phyloP scores from a whole-genome alignment of 352 stramenopile genomes.

The Globisporangium takayamanum region DNA sequence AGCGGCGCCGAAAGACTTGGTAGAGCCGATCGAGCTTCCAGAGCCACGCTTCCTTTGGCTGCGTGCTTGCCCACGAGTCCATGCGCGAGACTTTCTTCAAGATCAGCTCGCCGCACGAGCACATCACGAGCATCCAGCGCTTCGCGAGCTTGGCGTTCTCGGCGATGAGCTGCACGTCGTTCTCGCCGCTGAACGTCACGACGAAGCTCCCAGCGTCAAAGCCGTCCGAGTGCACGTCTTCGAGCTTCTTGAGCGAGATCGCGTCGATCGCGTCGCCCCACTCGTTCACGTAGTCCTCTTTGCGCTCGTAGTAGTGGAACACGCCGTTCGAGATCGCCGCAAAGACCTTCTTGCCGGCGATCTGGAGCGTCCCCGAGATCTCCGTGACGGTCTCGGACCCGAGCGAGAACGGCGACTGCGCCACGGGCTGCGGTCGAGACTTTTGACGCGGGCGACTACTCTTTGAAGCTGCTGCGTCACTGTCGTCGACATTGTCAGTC shows the following conservation, averaged over 20 bases:
- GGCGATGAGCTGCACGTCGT: conserved; percentile 64
- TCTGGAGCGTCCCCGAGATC: conserved; percentile 31
- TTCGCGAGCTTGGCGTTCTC: conserved; percentile 66
- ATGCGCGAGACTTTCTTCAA: conserved; percentile 59
- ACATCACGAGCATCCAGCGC: conserved; percentile 87
- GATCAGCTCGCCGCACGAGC: conserved; percentile 72
- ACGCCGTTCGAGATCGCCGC: conserved; percentile 77
- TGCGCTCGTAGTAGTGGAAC: conserved; percentile 82
- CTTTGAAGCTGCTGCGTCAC: not conserved
- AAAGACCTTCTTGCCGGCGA: conserved; percentile 56
- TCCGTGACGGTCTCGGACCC: conserved; percentile 15
- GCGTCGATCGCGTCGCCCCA: conserved; percentile 82
- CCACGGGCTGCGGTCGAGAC: conserved; percentile 8
- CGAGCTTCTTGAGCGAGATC: conserved; percentile 70
- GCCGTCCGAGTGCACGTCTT: conserved; percentile 73
- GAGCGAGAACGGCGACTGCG: conserved; percentile 17
- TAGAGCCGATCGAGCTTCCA: conserved; percentile 86
- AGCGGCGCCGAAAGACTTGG: conserved; percentile 76
- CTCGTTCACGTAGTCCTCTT: conserved; percentile 76
- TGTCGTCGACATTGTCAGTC: not conserved
- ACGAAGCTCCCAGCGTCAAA: conserved; percentile 70
- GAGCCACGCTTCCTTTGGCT: conserved; percentile 80
- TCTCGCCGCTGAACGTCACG: conserved; percentile 63
- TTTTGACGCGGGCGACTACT: conserved; percentile 7
- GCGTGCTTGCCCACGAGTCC: conserved; percentile 69